phyloP scores from a whole-genome alignment of 2,329 filamentous ascomycete genomes.

The Ophiostoma fasciatum region DNA sequence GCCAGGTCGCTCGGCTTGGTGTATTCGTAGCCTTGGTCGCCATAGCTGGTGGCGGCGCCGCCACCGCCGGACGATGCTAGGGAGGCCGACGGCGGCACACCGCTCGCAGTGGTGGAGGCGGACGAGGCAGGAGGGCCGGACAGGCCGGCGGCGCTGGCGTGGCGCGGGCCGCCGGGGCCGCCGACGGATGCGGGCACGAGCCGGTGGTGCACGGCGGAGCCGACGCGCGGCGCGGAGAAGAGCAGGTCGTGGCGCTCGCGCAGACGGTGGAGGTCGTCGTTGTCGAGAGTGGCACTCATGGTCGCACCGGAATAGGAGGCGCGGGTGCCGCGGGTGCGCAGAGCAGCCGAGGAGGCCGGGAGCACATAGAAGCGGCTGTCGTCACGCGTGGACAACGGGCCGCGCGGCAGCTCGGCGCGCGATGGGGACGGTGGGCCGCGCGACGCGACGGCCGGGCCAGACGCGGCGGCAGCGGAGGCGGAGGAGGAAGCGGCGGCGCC shows the following conservation, averaged over 20 bases:
- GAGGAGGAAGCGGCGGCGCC: constrained; percentile 12
- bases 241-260: constrained; percentile 33
- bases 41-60: constrained; percentile 29
- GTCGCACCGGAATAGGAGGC: constrained; percentile 20
- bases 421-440: constrained; percentile 20
- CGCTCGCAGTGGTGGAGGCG: too few relatives aligned
- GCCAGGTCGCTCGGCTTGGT: constrained; percentile 48
- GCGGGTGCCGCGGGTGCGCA: constrained; percentile 31
- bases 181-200: too few relatives aligned
- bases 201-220: too few relatives aligned
- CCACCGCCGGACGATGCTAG: too few relatives aligned
- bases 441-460: constrained; percentile 24
- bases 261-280: constrained; percentile 35
- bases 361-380: constrained; percentile 36
- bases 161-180: too few relatives aligned
- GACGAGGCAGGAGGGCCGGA: too few relatives aligned
- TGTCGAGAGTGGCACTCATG: constrained; percentile 35
- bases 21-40: constrained; percentile 47
- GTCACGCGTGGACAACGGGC: constrained; percentile 34
- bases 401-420: constrained; percentile 33
- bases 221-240: constrained; percentile 18
- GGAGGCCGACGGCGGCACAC: too few relatives aligned
- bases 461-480: not conserved
- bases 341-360: constrained; percentile 37
- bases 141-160: too few relatives aligned